A percentile compares a stretch with the other conserved stretches of the same genome.
Evolutionary conservation across 2,329 filamentous ascomycete species (phyloP).

Genomic region (Fusarium phyllophilum): DNA sequence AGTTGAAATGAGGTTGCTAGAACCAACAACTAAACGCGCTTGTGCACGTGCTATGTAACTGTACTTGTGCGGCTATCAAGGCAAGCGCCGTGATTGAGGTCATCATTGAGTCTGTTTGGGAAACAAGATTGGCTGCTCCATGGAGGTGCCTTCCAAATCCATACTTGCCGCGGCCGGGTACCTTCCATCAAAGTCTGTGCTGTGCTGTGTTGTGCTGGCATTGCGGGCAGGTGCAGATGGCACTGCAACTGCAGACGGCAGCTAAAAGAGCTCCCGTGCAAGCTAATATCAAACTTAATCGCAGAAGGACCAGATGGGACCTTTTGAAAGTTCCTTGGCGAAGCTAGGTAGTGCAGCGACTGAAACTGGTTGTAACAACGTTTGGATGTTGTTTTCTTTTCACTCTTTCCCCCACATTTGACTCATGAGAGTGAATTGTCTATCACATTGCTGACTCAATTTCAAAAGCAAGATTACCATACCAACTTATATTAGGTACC

Average conservation of each 20-base stretch:
- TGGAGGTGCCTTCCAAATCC: constrained; percentile 29
- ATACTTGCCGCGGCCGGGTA: constrained; percentile 39
- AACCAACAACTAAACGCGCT: constrained; percentile 22
- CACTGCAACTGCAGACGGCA: background rate
- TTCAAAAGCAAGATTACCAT: background rate
- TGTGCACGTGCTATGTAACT: constrained; percentile 26
- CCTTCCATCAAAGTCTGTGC: constrained; percentile 1
- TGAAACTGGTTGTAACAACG: background rate
- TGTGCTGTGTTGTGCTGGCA: background rate
- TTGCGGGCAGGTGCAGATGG: background rate
- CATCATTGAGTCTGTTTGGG: background rate
- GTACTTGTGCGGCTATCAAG: constrained; percentile 1
- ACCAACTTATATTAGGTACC: background rate
- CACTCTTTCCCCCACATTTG: background rate
- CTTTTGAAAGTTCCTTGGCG: background rate
- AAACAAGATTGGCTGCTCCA: constrained; percentile 2
- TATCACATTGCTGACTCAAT: background rate
- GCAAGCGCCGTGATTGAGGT: constrained; percentile 30
- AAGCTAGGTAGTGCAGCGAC: background rate
- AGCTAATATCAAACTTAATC: constrained; percentile 18
- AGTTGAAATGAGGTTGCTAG: constrained; percentile 22
- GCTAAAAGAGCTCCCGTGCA: constrained; percentile 6
- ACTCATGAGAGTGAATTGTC: background rate
- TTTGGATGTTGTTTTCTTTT: background rate
- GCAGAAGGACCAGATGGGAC: background rate